Conservation (phyloP, 257 asterid species). For the Hygrophila difformis region DNA sequence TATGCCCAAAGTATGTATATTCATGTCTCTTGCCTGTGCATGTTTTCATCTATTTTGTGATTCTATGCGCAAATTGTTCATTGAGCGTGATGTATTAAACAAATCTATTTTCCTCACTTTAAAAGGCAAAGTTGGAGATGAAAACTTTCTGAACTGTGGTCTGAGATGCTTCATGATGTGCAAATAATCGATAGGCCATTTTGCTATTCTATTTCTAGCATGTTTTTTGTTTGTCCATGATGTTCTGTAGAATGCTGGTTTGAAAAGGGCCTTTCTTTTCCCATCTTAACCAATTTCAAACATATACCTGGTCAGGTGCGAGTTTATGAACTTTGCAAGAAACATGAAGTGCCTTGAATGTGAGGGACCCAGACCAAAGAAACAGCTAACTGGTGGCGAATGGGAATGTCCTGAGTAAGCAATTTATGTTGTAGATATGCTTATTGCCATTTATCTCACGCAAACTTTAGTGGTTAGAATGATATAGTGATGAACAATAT, state of each 20-base stretch:
- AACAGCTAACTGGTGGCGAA: slow-evolving; percentile 71
- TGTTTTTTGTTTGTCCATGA: no score
- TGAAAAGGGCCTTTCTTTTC: no score
- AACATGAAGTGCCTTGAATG: slow-evolving; percentile 84
- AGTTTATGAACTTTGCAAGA: slow-evolving; percentile 92
- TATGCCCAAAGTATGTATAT: slow-evolving; percentile 69
- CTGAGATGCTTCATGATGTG: not conserved
- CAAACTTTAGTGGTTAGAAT: no score
- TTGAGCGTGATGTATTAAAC: no score
- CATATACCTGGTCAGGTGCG: slow-evolving; percentile 47
- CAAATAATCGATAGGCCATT: no score
- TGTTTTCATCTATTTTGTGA: slow-evolving; percentile 1
- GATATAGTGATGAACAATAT: not conserved
- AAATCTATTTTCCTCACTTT: no score
- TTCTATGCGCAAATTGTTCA: not conserved
- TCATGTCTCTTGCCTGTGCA: not conserved
- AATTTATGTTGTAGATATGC: not conserved
- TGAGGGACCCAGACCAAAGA: slow-evolving; percentile 70
- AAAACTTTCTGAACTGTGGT: not conserved
- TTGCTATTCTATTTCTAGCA: no score
- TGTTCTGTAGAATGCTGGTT: no score
- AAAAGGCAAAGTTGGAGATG: no score
- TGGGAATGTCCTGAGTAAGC: slow-evolving; percentile 97
- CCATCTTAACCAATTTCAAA: no score
- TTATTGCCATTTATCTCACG: no score